Evolutionary conservation across 352 stramenopile genomes (phyloP), one percentile per base, ranked within the genome.

Genomic region (Phytophthora pistaciae): DNA sequence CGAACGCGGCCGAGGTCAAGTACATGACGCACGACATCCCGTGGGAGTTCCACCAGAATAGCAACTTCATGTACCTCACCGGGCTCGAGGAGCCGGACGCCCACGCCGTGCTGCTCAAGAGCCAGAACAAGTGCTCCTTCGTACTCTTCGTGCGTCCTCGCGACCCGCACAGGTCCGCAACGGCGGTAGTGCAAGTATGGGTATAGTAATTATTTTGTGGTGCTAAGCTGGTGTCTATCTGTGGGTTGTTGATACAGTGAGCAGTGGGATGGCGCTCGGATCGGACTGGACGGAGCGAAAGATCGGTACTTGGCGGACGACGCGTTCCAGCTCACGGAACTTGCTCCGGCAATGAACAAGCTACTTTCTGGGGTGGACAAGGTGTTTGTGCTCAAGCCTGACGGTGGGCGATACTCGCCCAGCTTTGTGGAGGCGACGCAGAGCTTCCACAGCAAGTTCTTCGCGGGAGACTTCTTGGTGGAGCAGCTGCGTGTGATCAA

Each of bases 1-100:
- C 91, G 7, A 90, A 91, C 25, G 88, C 87, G 3, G 82, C 85
- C 2, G 79, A 88, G 55, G 88, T 86, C 64, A 92, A 94, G 78
- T 96, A 84, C 74, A 92, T 93, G 85, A 92, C 88, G n/a, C 82
- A 96, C 77, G 88, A 96, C 56, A 96, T 96, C 36, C 88, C 88
- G 61, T 96, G 89, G 74, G 88, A 96, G 44, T 96, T 96, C 61
- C 87, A 91, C 60, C 88, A 96, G 72, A 92, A 92, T 79, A 85
- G 79, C 60, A 92, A 94, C 75, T 96, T 96, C 58, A 78, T 93
- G 64, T 96, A 96, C 73, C 82, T 96, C 25, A 96, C 88, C 27
- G 88, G 88, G 21, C 66, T 93, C 3, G 88, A 96, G 56, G 87
- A 96, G 65, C 88, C 88, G 6, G 87, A 92, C 48, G 85, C 87